These are phyloP conservation scores for Apiospora aurea DNA, from an alignment of 2,329 filamentous ascomycete genomes.

Conservation along the genomic window DNA sequence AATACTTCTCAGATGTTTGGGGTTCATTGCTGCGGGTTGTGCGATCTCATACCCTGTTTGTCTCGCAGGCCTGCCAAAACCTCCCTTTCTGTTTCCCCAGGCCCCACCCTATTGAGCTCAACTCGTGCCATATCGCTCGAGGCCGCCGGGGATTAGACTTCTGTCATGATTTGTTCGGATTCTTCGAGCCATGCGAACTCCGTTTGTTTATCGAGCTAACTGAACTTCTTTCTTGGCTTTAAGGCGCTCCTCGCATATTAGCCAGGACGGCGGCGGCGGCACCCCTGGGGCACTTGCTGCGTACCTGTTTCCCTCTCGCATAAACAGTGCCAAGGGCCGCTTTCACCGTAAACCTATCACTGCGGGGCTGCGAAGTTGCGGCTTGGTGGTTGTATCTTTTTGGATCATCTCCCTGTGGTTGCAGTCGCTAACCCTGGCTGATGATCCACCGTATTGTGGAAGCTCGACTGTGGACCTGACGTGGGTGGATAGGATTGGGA, in stretches of 20 bases:
- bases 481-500: slow-evolving; percentile 32
- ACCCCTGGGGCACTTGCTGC: slow-evolving; percentile 12
- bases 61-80: slow-evolving; percentile 39
- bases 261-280: slow-evolving; percentile 5
- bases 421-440: slow-evolving; percentile 34
- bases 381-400: slow-evolving; percentile 28
- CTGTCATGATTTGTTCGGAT: slow-evolving; percentile 26
- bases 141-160: slow-evolving; percentile 30
- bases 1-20: slow-evolving; percentile 24
- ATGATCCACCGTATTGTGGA: slow-evolving; percentile 36
- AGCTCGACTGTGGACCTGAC: slow-evolving; percentile 36
- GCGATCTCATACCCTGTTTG: slow-evolving; percentile 37
- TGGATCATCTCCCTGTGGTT: slow-evolving; percentile 21
- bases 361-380: slow-evolving; percentile 23
- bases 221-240: slow-evolving; percentile 20
- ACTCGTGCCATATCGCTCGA: slow-evolving; percentile 26
- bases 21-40: slow-evolving; percentile 18
- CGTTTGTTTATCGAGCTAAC: slow-evolving; percentile 20
- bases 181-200: slow-evolving; percentile 23
- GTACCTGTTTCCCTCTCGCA: slow-evolving; percentile 5
- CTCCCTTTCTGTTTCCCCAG: slow-evolving; percentile 22
- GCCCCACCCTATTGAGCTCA: slow-evolving; percentile 28
- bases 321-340: slow-evolving; percentile 23
- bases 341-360: slow-evolving; percentile 19
- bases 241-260: slow-evolving; percentile 2